Percentiles rank a stretch among this genome's conserved stretches.
Conservation (phyloP, 1,284 basidiomycete species). For the Melampsora larici-populina region DNA sequence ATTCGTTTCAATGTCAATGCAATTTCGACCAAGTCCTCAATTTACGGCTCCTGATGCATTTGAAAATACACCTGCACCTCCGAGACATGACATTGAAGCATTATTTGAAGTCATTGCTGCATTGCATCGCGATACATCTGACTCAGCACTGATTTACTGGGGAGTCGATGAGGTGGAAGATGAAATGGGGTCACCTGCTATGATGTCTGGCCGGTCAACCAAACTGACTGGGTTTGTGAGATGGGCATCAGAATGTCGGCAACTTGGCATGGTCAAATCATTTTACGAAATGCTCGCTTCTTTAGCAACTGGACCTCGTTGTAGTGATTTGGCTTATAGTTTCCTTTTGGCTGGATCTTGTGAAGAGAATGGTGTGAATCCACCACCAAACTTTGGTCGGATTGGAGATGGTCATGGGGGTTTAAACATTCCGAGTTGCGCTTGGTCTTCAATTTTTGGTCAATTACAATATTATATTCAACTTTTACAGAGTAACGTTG, state of each 20-base stretch:
- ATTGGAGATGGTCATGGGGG: conserved; percentile 35
- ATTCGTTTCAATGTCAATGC: conserved; percentile 60
- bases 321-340: conserved; percentile 78
- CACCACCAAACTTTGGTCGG: conserved; percentile 15
- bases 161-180: conserved; percentile 59
- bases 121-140: conserved; percentile 69
- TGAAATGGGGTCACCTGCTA: conserved; percentile 51
- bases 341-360: conserved; percentile 59
- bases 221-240: conserved; percentile 73
- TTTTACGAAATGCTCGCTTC: conserved; percentile 83
- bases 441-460: conserved; percentile 43
- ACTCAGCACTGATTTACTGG: conserved; percentile 80
- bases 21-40: conserved; percentile 23
- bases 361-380: conserved; percentile 24
- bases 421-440: conserved; percentile 33
- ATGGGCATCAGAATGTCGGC: conserved; percentile 75
- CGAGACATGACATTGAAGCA: conserved; percentile 76
- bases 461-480: conserved; percentile 41
- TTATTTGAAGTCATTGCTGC: conserved; percentile 77
- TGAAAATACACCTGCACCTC: conserved; percentile 54
- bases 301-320: conserved; percentile 75
- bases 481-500: conserved; percentile 17
- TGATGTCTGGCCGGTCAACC: conserved; percentile 56
- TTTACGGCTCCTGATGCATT: conserved; percentile 9
- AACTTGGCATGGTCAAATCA: conserved; percentile 69